Evolutionary conservation across 2,329 filamentous ascomycete species (phyloP).

Genomic region (Colletotrichum spinosum): DNA sequence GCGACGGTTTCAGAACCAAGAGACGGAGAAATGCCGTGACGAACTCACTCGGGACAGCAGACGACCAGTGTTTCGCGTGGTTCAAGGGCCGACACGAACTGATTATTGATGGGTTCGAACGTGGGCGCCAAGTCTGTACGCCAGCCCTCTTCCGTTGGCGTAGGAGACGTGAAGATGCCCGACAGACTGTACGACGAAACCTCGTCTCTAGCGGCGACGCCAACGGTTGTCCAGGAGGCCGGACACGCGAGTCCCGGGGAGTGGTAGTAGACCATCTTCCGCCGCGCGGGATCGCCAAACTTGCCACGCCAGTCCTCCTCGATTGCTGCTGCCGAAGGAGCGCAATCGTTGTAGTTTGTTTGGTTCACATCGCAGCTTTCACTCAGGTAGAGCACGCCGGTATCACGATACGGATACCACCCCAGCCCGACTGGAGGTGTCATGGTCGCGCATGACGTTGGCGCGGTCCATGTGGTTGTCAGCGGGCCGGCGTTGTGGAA

Average conservation of each 20-base stretch:
- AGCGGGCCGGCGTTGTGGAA: constrained; percentile 14
- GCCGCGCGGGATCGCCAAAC: not conserved
- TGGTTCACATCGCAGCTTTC: not conserved
- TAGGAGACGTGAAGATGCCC: constrained; percentile 5
- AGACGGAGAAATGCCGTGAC: not conserved
- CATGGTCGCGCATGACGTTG: constrained; percentile 8
- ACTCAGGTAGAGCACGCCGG: not conserved
- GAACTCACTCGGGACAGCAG: not conserved
- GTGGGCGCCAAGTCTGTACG: not conserved
- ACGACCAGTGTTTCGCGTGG: not conserved
- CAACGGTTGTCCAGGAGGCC: constrained; percentile 9
- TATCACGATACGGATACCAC: not conserved
- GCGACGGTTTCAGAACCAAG: not conserved
- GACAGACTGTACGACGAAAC: not conserved
- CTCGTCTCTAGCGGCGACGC: not conserved
- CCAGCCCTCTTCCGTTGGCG: not conserved
- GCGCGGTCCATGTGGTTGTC: constrained; percentile 9
- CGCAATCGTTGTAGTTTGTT: not conserved
- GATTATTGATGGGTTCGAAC: not conserved
- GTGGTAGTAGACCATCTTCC: not conserved
- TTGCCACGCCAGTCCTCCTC: not conserved
- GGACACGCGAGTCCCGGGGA: constrained; percentile 14
- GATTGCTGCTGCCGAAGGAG: not conserved
- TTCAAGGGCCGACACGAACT: not conserved
- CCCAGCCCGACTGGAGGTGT: not conserved